A percentile compares a stretch with the other conserved stretches of the same genome.
Conservation (phyloP, 805 yeast genomes). For the Sugiyamaella valdiviana region DNA sequence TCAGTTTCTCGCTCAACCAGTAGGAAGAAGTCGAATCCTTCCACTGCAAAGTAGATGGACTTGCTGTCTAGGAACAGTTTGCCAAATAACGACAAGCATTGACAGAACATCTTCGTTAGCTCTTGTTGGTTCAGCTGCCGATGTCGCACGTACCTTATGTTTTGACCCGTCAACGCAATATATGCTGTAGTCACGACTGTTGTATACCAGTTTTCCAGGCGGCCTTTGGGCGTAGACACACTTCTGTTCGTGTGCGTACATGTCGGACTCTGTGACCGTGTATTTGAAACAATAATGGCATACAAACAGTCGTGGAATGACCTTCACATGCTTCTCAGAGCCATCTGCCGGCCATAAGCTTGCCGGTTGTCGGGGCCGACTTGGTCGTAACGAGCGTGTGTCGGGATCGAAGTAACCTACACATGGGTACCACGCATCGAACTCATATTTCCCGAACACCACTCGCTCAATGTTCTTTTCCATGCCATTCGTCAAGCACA, state of each 20-base stretch:
- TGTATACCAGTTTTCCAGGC: constrained; percentile 69
- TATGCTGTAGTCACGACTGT: constrained; percentile 50
- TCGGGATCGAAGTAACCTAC: constrained; percentile 60
- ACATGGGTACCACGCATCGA: constrained; percentile 85
- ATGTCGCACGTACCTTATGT: constrained; percentile 18
- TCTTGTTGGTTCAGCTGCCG: not conserved
- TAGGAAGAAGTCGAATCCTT: constrained; percentile 73
- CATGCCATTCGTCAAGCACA: not conserved
- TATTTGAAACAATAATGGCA: constrained; percentile 86
- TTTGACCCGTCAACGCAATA: constrained; percentile 61
- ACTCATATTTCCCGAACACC: constrained; percentile 57
- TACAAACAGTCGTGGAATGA: constrained; percentile 51
- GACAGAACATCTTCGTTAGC: constrained; percentile 58
- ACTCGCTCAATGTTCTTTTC: constrained; percentile 57
- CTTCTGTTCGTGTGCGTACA: constrained; percentile 42
- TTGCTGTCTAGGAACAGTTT: constrained; percentile 86
- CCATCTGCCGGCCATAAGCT: constrained; percentile 25
- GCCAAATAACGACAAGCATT: constrained; percentile 75
- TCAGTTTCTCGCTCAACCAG: constrained; percentile 22
- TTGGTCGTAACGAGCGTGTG: constrained; percentile 11
- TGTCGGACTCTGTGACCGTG: constrained; percentile 41
- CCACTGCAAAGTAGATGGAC: constrained; percentile 75
- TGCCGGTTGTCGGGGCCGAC: constrained; percentile 13
- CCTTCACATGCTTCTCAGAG: constrained; percentile 38
- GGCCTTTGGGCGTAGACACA: constrained; percentile 27